A percentile compares a stretch with the other conserved stretches of the same genome.
phyloP scores from a whole-genome alignment of 192 early-diverging fungal genomes.

The Coemansia sp. region DNA sequence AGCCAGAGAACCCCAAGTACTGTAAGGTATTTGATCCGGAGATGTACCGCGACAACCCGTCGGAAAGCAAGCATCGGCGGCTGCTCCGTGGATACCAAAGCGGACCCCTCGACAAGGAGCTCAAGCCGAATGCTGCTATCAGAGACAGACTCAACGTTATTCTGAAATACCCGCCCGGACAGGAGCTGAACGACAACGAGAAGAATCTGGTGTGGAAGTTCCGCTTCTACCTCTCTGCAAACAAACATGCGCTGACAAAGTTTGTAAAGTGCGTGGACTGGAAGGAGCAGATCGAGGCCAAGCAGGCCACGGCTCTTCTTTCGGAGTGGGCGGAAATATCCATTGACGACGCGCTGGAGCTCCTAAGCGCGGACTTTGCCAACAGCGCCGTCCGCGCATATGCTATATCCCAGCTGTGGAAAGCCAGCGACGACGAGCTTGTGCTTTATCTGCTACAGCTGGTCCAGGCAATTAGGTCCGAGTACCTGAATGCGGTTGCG shows the following conservation, averaged over 20 bases:
- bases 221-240: slow-evolving; percentile 88
- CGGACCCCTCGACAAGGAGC: slow-evolving; percentile 85
- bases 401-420: slow-evolving; percentile 85
- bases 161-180: slow-evolving; percentile 88
- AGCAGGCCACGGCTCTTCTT: slow-evolving; percentile 89
- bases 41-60: slow-evolving; percentile 85
- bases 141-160: slow-evolving; percentile 96
- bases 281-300: slow-evolving; percentile 85
- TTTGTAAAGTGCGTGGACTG: slow-evolving; percentile 97
- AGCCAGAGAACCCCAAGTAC: slow-evolving; percentile 44
- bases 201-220: slow-evolving; percentile 99
- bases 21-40: slow-evolving; percentile 81
- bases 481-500: slow-evolving; percentile 61
- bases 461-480: slow-evolving; percentile 97
- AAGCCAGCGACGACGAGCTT: slow-evolving; percentile 95
- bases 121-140: slow-evolving; percentile 96
- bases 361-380: slow-evolving; percentile 86
- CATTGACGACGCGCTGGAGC: slow-evolving; percentile 93
- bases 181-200: slow-evolving; percentile 77
- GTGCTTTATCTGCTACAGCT: slow-evolving; percentile 93
- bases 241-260: slow-evolving; percentile 95
- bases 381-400: slow-evolving; percentile 79
- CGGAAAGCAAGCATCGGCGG: slow-evolving; percentile 91
- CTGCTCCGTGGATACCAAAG: slow-evolving; percentile 87
- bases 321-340: slow-evolving; percentile 88